Evolutionary conservation across 2,329 filamentous ascomycete species (phyloP), one percentile per base, ranked within the genome.

Genomic region (Hymenoscyphus infarciens): DNA sequence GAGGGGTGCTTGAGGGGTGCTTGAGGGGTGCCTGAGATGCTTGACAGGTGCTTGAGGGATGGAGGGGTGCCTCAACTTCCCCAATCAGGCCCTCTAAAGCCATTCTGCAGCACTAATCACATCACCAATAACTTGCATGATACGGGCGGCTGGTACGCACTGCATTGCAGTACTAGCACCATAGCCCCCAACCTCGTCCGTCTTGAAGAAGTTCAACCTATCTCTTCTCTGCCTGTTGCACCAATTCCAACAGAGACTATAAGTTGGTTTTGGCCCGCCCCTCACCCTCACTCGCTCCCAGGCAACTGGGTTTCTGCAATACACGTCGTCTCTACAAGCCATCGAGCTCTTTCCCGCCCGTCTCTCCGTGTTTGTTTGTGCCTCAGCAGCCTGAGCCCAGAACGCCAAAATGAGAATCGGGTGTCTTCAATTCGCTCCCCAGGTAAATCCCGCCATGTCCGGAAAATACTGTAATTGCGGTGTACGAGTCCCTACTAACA

Each of bases 341-440:
- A 49, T 49, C 19, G 19, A 22, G 22, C 45, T 22, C 11, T 22
- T 49, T 49, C 10, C 10, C 8, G n/a, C n/a, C 33, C 42, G n/a
- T 10, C 7, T 45, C n/a, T 45, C 45, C 19, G 45, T 49, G n/a
- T 53, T 19, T 10, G 13, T 29, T 19, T 10, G 13, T 29, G 45
- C 29, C 31, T 61, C 19, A 19, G 39, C 25, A 16, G 22, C 19
- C 16, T 38, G 19, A 15, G 11, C 31, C 35, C 39, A 35, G 10
- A 31, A 39, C 27, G 57, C 61, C 31, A 77, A 66, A n/a, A 89
- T 89, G 87, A 85, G 82, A 70, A 84, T 91, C 52, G 89, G 80
- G 0, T 89, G 87, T 63, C 77, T 92, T 11, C 89, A 94, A 74
- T 91, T 92, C 66, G 83, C 85, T 56, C 88, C 71, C 11, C 82